Percentiles rank a stretch among this genome's conserved stretches.
Conservation (phyloP, 2,329 filamentous ascomycete genomes). For the Pyricularia pennisetigena region DNA sequence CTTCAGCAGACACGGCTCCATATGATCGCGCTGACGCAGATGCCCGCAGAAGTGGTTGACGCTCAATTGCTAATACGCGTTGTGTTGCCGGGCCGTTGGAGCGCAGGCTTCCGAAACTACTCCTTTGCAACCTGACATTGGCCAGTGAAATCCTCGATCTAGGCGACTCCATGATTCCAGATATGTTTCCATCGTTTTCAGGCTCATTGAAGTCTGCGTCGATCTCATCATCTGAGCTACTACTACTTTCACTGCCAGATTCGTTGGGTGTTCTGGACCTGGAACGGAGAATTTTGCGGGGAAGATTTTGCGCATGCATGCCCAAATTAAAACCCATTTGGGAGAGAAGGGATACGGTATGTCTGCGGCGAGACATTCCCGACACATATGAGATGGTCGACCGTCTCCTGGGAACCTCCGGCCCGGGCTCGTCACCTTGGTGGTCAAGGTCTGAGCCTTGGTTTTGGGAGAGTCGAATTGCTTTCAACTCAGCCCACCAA, state of each 20-base stretch:
- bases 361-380: slow-evolving; percentile 47
- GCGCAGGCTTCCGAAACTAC: slow-evolving; percentile 23
- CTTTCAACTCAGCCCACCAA: slow-evolving; percentile 73
- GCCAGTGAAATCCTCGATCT: slow-evolving; percentile 17
- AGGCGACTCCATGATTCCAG: slow-evolving; percentile 25
- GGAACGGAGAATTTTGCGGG: slow-evolving; percentile 45
- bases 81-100: not conserved
- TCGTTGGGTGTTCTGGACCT: slow-evolving; percentile 11
- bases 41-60: not conserved
- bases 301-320: slow-evolving; percentile 66
- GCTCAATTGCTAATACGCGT: not conserved
- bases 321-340: slow-evolving; percentile 58
- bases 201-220: slow-evolving; percentile 26
- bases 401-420: slow-evolving; percentile 18
- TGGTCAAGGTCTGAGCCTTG: not conserved
- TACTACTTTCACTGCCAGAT: slow-evolving; percentile 15
- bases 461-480: slow-evolving; percentile 2
- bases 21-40: not conserved
- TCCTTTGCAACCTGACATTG: slow-evolving; percentile 19
- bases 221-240: slow-evolving; percentile 8
- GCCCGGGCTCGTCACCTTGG: not conserved
- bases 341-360: slow-evolving; percentile 38
- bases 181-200: slow-evolving; percentile 29
- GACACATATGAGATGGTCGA: slow-evolving; percentile 48
- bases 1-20: not conserved